phyloP scores from a whole-genome alignment of 345 rosid species.

The Acer campestre region DNA sequence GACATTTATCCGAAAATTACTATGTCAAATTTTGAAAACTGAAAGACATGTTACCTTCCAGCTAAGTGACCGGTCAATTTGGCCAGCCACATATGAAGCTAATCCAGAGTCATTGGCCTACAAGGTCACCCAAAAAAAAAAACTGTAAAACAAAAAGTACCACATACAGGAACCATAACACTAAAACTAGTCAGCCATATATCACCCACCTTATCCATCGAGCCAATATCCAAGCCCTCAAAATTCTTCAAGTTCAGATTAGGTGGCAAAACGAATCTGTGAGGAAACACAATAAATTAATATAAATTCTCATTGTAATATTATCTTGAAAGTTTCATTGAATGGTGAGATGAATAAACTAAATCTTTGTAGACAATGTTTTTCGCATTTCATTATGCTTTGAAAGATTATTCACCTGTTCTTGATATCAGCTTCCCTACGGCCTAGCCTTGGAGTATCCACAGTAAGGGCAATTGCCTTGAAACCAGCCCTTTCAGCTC shows the following conservation, averaged over 20 bases:
- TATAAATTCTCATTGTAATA: no score
- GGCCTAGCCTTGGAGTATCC: conserved; percentile 94
- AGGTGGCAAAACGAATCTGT: conserved; percentile 77
- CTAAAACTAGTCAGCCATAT: not conserved
- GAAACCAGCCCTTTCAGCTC: conserved; percentile 95
- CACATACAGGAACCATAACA: not conserved
- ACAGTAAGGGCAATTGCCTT: conserved; percentile 96
- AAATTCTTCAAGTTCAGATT: conserved; percentile 81
- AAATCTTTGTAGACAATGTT: not conserved
- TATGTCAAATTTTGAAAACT: not conserved
- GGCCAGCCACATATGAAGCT: conserved; percentile 89
- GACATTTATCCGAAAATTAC: not conserved
- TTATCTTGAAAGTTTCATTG: not conserved
- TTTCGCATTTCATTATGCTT: not conserved
- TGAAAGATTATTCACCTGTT: conserved; percentile 57
- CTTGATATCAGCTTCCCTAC: conserved; percentile 94
- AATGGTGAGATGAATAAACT: not conserved
- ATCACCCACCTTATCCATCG: conserved; percentile 60
- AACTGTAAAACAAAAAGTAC: not conserved
- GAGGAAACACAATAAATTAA: conserved; percentile 9
- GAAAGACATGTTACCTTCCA: conserved; percentile 64
- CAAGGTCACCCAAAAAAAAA: conserved; percentile 9
- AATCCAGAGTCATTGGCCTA: conserved; percentile 88
- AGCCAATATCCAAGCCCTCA: conserved; percentile 83
- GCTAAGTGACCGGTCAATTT: conserved; percentile 76